Percentiles rank a stretch among this genome's conserved stretches.
Conservation (phyloP, 78 protist genomes). For the Emiliania huxleyi region DNA sequence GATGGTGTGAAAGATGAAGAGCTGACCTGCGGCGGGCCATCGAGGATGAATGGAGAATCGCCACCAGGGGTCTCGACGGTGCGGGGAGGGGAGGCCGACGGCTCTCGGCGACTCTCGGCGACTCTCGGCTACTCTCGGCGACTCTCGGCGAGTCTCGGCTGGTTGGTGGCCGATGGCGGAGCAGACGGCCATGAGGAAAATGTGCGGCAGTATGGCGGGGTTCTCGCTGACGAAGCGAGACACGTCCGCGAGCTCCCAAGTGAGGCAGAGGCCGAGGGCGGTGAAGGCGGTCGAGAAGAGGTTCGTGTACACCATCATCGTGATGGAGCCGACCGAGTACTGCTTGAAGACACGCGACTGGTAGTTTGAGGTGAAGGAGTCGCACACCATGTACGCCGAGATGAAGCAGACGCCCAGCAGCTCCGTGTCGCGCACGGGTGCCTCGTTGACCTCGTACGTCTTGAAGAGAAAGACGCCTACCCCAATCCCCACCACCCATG, state of each 20-base stretch:
- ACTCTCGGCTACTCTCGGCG: too few relatives aligned
- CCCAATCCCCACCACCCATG: too few relatives aligned
- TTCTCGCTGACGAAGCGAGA: not conserved
- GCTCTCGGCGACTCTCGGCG: too few relatives aligned
- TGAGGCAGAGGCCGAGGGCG: not conserved
- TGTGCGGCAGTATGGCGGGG: not conserved
- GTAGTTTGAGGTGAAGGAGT: slow-evolving; percentile 47
- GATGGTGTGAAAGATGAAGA: slow-evolving; percentile 46
- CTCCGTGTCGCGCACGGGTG: not conserved
- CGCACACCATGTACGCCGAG: slow-evolving; percentile 31
- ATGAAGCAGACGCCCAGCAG: not conserved
- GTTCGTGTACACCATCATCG: slow-evolving; percentile 49
- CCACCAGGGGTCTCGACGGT: too few relatives aligned
- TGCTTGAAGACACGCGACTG: slow-evolving; percentile 31
- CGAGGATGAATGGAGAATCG: too few relatives aligned
- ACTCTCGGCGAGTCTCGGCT: too few relatives aligned
- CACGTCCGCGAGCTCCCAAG: not conserved
- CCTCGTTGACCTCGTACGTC: not conserved
- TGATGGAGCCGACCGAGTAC: not conserved
- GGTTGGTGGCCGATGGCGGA: slow-evolving; percentile 51
- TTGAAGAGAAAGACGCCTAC: slow-evolving; percentile 44
- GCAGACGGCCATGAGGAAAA: not conserved
- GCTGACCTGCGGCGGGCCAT: too few relatives aligned
- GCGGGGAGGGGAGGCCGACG: too few relatives aligned
- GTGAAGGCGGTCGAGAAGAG: not conserved